A percentile compares a stretch with the other conserved stretches of the same genome.
These are phyloP conservation scores for Karstenula rhodostoma DNA, from an alignment of 2,329 filamentous ascomycete genomes.

Conservation along the genomic window DNA sequence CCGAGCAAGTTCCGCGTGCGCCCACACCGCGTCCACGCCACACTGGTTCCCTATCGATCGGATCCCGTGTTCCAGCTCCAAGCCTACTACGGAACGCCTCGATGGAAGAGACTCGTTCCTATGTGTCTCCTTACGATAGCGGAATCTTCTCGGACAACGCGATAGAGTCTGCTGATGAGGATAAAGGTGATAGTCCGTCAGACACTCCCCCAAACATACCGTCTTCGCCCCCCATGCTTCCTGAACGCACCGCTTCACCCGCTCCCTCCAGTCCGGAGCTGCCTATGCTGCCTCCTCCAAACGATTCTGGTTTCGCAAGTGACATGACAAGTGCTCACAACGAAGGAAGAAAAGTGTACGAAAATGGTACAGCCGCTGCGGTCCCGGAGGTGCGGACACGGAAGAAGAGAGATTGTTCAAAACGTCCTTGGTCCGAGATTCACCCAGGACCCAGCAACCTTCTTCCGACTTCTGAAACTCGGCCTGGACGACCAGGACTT, in stretches of 20 bases:
- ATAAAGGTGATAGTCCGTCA: slow-evolving; percentile 53
- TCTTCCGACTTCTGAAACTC: slow-evolving; percentile 39
- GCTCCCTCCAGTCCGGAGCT: slow-evolving; percentile 79
- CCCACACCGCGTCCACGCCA: slow-evolving; percentile 75
- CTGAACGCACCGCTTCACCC: slow-evolving; percentile 63
- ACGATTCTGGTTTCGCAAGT: slow-evolving; percentile 86
- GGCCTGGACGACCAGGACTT: slow-evolving; percentile 15
- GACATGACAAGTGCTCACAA: slow-evolving; percentile 75
- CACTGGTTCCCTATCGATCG: slow-evolving; percentile 42
- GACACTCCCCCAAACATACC: slow-evolving; percentile 83
- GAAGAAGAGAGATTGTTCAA: slow-evolving; percentile 27
- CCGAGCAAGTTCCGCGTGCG: slow-evolving; percentile 77
- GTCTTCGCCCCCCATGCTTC: slow-evolving; percentile 85
- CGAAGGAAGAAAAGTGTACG: slow-evolving; percentile 47
- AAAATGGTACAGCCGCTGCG: background rate
- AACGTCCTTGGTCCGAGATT: slow-evolving; percentile 40
- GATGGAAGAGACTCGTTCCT: slow-evolving; percentile 51
- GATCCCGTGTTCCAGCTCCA: slow-evolving; percentile 44
- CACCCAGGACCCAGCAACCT: slow-evolving; percentile 38
- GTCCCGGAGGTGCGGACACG: slow-evolving; percentile 23
- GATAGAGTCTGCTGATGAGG: slow-evolving; percentile 56
- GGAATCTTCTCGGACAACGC: slow-evolving; percentile 52
- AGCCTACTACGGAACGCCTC: slow-evolving; percentile 70
- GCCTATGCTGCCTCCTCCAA: slow-evolving; percentile 63
- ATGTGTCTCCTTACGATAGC: slow-evolving; percentile 45